Evolutionary conservation across 2,329 filamentous ascomycete genomes (phyloP).

Genomic region (Volutella citrinella): DNA sequence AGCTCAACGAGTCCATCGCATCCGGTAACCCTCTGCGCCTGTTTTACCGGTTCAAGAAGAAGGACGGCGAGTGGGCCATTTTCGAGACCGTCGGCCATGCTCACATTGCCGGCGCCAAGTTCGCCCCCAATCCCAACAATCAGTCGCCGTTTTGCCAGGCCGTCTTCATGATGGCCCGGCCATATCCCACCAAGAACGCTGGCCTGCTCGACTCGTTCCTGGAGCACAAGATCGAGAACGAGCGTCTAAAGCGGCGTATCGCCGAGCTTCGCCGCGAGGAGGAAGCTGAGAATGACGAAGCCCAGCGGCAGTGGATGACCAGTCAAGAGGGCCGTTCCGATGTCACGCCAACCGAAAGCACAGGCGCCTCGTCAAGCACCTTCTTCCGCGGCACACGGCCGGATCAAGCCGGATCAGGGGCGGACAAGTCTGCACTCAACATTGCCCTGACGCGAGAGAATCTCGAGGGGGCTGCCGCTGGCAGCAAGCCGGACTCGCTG

Average conservation of each 20-base stretch:
- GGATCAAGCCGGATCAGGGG: constrained; percentile 57
- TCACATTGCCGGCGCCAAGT: constrained; percentile 72
- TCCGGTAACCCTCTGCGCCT: constrained; percentile 76
- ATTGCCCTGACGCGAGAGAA: constrained; percentile 75
- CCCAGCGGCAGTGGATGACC: constrained; percentile 58
- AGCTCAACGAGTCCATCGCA: constrained; percentile 86
- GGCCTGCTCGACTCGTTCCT: constrained; percentile 86
- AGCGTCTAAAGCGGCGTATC: constrained; percentile 79
- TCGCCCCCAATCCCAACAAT: constrained; percentile 60
- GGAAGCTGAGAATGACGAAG: constrained; percentile 70
- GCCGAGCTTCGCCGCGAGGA: constrained; percentile 83
- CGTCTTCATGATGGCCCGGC: constrained; percentile 89
- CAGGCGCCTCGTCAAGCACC: constrained; percentile 32
- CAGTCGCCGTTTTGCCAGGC: constrained; percentile 74
- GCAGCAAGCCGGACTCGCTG: constrained; percentile 69
- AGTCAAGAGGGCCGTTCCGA: constrained; percentile 57
- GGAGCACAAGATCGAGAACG: constrained; percentile 96
- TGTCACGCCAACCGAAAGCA: constrained; percentile 48
- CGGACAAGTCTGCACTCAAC: constrained; percentile 63
- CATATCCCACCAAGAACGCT: constrained; percentile 86
- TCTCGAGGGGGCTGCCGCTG: constrained; percentile 67
- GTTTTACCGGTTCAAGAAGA: constrained; percentile 80
- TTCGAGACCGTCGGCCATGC: constrained; percentile 93
- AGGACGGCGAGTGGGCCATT: constrained; percentile 70
- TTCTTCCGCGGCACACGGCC: constrained; percentile 36